phyloP scores from a whole-genome alignment of 2,329 filamentous ascomycete species.

The Trichophaea hybrida region DNA sequence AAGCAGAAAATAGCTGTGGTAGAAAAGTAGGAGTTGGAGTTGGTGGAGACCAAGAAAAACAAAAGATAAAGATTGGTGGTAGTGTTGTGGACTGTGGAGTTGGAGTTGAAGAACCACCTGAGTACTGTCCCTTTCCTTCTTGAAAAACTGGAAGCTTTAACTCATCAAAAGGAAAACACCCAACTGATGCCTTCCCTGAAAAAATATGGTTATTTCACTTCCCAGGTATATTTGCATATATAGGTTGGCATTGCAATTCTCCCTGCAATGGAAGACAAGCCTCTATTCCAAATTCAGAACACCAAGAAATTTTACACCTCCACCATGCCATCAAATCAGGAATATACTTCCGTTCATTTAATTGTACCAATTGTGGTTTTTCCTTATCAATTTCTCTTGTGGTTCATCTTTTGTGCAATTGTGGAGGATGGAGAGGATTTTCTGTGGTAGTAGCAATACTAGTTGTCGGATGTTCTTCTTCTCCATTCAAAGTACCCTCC shows the following conservation, averaged over 20 bases:
- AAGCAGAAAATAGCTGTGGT: not conserved
- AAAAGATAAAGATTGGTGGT: not conserved
- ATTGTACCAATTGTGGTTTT: not conserved
- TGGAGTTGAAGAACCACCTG: not conserved
- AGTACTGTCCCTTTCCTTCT: too few relatives aligned
- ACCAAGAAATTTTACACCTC: not conserved
- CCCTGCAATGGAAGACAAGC: not conserved
- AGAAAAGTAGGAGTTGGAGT: not conserved
- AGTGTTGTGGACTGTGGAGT: not conserved
- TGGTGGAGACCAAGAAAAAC: not conserved
- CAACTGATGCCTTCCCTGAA: not conserved
- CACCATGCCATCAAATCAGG: not conserved
- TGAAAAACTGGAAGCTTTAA: not conserved
- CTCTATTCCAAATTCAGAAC: not conserved
- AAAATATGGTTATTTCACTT: not conserved
- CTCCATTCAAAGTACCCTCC: not conserved
- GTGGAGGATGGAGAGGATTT: not conserved
- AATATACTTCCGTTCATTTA: not conserved
- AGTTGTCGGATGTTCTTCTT: not conserved
- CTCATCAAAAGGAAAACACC: not conserved
- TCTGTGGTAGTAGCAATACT: too few relatives aligned
- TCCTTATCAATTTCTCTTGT: not conserved
- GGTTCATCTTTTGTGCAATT: not conserved
- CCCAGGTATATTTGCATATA: not conserved
- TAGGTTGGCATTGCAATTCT: not conserved